phyloP scores from a whole-genome alignment of 2,329 filamentous ascomycete species.

The Emydomyces testavorans region DNA sequence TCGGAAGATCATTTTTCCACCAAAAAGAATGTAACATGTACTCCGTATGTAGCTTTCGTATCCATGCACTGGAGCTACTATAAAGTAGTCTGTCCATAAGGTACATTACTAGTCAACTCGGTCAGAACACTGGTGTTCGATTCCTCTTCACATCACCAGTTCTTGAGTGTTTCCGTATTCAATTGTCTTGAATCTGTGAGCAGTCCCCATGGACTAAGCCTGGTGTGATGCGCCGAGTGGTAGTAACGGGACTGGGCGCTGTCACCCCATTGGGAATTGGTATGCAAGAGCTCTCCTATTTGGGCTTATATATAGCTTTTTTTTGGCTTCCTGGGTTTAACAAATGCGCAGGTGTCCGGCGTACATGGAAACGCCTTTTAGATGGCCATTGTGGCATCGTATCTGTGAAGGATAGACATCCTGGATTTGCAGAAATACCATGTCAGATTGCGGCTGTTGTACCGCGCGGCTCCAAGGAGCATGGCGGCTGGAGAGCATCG shows the following conservation, averaged over 20 bases:
- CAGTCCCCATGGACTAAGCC: constrained; percentile 2
- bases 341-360: constrained; percentile 46
- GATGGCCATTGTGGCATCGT: constrained; percentile 69
- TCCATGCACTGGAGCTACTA: too few species aligned
- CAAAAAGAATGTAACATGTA: too few species aligned
- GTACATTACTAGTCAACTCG: too few species aligned
- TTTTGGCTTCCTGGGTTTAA: neutral
- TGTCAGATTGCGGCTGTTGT: constrained; percentile 79
- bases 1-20: too few species aligned
- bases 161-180: neutral
- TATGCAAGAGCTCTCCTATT: too few species aligned
- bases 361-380: constrained; percentile 70
- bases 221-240: constrained; percentile 50
- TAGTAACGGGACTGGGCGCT: constrained; percentile 72
- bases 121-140: too few species aligned
- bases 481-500: constrained; percentile 34
- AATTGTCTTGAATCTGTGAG: neutral
- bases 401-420: constrained; percentile 54
- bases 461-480: constrained; percentile 44
- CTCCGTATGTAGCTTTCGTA: too few species aligned
- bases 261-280: constrained; percentile 74
- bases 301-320: too few species aligned
- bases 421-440: constrained; percentile 59
- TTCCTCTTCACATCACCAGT: too few species aligned
- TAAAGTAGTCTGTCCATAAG: too few species aligned